phyloP scores from a whole-genome alignment of 306 rosid genomes.

The Aeschynomene evenia region DNA sequence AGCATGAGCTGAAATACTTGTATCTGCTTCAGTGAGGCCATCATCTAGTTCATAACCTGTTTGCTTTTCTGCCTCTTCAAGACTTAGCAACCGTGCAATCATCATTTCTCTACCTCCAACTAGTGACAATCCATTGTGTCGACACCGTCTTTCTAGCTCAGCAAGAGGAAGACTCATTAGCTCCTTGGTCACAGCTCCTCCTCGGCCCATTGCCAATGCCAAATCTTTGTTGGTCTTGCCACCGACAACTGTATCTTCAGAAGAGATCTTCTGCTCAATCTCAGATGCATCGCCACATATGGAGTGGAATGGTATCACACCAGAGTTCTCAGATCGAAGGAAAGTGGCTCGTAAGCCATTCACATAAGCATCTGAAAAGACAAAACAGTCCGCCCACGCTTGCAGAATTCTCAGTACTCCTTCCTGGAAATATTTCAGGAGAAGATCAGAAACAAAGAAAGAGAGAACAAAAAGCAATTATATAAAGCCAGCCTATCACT shows the following conservation, averaged over 20 bases:
- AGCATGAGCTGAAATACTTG: conserved; percentile 52
- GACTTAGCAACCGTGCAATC: conserved; percentile 91
- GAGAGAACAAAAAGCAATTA: conserved; percentile 15
- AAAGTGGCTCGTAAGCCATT: conserved; percentile 97
- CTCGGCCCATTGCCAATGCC: conserved; percentile 96
- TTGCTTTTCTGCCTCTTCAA: conserved; percentile 95
- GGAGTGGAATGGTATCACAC: conserved; percentile 83
- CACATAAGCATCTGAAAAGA: conserved; percentile 94
- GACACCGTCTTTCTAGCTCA: conserved; percentile 95
- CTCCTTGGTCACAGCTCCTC: conserved; percentile 91
- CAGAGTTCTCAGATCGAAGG: conserved; percentile 85
- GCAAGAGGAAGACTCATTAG: conserved; percentile 83
- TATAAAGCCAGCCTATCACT: background rate
- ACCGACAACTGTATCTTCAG: conserved; percentile 61
- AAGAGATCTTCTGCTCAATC: conserved; percentile 65
- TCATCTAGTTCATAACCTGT: conserved; percentile 86
- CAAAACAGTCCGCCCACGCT: conserved; percentile 99
- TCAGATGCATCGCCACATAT: conserved; percentile 88
- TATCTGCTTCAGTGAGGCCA: conserved; percentile 55
- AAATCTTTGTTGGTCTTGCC: conserved; percentile 77
- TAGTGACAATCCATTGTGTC: conserved; percentile 97
- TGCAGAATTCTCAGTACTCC: conserved; percentile 91
- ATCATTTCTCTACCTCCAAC: conserved; percentile 97
- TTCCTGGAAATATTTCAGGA: conserved; percentile 59
- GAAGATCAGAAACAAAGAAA: conserved; percentile 19